Evolutionary conservation across 805 yeast species (phyloP).

Genomic region (Candida stauntonica): DNA sequence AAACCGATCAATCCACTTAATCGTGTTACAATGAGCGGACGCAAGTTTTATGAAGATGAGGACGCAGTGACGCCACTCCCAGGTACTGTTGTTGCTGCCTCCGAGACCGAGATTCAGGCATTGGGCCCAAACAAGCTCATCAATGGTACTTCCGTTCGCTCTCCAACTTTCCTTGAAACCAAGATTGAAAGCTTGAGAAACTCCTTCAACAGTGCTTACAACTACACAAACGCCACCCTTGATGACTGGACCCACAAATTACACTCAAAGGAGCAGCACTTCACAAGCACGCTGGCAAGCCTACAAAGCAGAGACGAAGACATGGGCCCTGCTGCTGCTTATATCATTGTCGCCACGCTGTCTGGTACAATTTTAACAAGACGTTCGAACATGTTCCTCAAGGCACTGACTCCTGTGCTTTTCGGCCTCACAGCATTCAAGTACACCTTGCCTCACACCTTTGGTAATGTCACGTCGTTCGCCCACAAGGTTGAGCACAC

Average conservation of each 20-base stretch:
- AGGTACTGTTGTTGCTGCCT: conserved; percentile 43
- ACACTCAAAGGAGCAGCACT: conserved; percentile 56
- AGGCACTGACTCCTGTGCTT: conserved; percentile 50
- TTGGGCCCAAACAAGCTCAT: conserved; percentile 45
- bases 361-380: conserved; percentile 74
- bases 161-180: conserved; percentile 45
- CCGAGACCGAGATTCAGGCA: conserved; percentile 37
- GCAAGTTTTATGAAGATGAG: conserved; percentile 47
- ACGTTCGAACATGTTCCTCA: conserved; percentile 52
- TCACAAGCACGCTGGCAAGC: conserved; percentile 56
- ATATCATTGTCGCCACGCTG: conserved; percentile 62
- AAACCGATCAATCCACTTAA: too few species aligned
- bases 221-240: conserved; percentile 33
- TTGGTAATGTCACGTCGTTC: conserved; percentile 51
- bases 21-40: conserved; percentile 15
- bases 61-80: conserved; percentile 42
- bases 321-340: conserved; percentile 65
- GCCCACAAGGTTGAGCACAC: conserved; percentile 58
- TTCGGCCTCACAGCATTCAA: conserved; percentile 64
- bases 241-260: conserved; percentile 47
- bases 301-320: conserved; percentile 66
- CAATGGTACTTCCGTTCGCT: conserved; percentile 54
- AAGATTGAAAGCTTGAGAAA: conserved; percentile 46
- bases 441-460: conserved; percentile 71
- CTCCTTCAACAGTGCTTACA: conserved; percentile 22